A percentile compares a stretch with the other conserved stretches of the same genome.
These are phyloP conservation scores for Phytophthora pisi DNA, from an alignment of 352 stramenopile genomes.

Conservation along the genomic window DNA sequence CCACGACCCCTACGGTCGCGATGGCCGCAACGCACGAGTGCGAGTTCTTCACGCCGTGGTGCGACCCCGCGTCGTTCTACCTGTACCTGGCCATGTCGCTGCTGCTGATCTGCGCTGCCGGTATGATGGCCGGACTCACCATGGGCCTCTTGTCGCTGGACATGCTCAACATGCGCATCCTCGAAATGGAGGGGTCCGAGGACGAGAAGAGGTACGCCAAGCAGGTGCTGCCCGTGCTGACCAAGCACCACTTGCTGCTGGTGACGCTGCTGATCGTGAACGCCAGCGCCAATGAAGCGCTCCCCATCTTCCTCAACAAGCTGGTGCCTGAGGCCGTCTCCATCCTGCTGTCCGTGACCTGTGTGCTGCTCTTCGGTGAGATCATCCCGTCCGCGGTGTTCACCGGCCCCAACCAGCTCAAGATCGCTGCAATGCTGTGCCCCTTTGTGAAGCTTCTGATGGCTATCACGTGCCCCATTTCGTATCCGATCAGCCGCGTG, in stretches of 20 bases:
- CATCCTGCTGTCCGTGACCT: slow-evolving; percentile 96
- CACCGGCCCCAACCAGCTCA: slow-evolving; percentile 93
- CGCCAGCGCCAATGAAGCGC: slow-evolving; percentile 92
- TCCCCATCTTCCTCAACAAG: slow-evolving; percentile 94
- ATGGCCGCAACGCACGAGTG: slow-evolving; percentile 31
- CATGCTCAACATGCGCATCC: slow-evolving; percentile 83
- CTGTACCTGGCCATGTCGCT: slow-evolving; percentile 57
- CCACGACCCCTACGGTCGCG: slow-evolving; percentile 4
- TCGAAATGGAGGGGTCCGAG: slow-evolving; percentile 74
- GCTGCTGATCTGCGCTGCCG: slow-evolving; percentile 57
- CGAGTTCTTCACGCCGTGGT: slow-evolving; percentile 68
- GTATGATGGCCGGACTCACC: slow-evolving; percentile 78
- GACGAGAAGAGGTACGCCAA: slow-evolving; percentile 80
- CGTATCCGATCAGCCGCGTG: slow-evolving; percentile 91
- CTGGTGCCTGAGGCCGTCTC: slow-evolving; percentile 87
- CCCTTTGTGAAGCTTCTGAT: slow-evolving; percentile 90
- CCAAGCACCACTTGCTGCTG: slow-evolving; percentile 92
- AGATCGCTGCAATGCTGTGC: slow-evolving; percentile 83
- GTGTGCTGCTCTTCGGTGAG: slow-evolving; percentile 96
- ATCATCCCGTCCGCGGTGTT: slow-evolving; percentile 97
- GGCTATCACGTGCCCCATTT: slow-evolving; percentile 85
- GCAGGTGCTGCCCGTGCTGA: slow-evolving; percentile 89
- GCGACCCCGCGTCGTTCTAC: slow-evolving; percentile 65
- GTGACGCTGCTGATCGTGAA: slow-evolving; percentile 96
- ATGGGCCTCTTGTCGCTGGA: slow-evolving; percentile 82